Base-by-base conservation (phyloP, 257 asterid genomes). In the Nicotiana attenuata region DNA sequence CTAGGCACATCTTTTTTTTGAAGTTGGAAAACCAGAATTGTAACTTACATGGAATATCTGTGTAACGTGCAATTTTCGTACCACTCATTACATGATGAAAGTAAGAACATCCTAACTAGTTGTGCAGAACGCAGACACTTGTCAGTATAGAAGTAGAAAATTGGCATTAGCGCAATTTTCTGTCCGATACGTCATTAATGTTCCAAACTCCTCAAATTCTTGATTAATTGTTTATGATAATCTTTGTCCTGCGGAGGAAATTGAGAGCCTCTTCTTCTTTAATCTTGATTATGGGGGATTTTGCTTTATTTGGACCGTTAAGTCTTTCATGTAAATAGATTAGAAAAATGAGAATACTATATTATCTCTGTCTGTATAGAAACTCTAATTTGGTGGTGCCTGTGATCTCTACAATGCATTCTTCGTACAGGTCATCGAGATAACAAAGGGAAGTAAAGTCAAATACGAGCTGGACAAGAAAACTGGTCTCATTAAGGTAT, bases 391-490 rank as follows among this genome's bases (percentile, higher is more conserved):
- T 47, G 20, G 22, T 71, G 60, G 29, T 73, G 10, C 26, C 26
- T 47, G 79, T 24, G 41, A 73, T 47, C 26, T 28, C 10, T 3
- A 33, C 3, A 33, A 55, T 71, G 79, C 33, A 29, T 66, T 50
- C 22, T 31, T 7, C 10, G 13, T 85, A 73, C 86, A 96, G 99
- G 99, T 96, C 81, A 91, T 96, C 86, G 99, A 96, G 91, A 96
- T 96, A 38, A 92, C 99, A 35, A 96, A 93, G 87, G 99, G 99
- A 64, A 93, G 95, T 81, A 96, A 96, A 87, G 98, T 96, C 89
- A 96, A 96, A 86, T 96, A 93, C 31, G 99, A 96, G 86, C 96
- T 95, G 57, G 99, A 93, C 92, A 95, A 96, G 82, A 93, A 93
- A 88, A 96, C 98, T 75, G 99, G 99, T 80, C 86, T 93, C 57